Base-by-base conservation (phyloP, 352 stramenopile species). In the Pythium myriotylum region DNA sequence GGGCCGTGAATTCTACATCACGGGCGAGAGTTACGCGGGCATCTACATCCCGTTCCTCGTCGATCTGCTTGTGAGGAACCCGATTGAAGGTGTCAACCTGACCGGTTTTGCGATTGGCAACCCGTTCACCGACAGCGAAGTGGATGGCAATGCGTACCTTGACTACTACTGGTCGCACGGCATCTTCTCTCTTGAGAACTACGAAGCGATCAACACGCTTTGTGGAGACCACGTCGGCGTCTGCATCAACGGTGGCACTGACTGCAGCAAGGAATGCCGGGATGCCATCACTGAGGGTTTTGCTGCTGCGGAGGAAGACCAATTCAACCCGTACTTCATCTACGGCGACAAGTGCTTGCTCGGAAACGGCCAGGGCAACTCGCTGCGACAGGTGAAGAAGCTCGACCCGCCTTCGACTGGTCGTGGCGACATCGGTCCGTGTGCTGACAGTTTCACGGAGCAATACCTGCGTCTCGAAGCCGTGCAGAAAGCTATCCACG, bases 1-100 rank as follows among this genome's bases (percentile, higher is more conserved):
- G 41, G 68, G 74, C 47, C 85, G 85, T 42, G 69, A 88, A 17
- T 92, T 94, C 61, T 95, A 89, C 73, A 88, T 95, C 46, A 88
- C 85, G 9, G 86, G 86, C 13, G 86, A 95, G 59, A 90, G 77
- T 40, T 95, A 95, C 66, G 86, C 86, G 3, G 91, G 90, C 0
- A 91, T 97, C 72, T 97, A 98, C 81, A 92, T 97, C 55, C 89
- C 90, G 29, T 95, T 79, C 60, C 67, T 97, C 0, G 83, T 95
- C 6, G 65, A 93, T 43, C 59, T 82, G 20, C 64, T 97, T 26
- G 76, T 97, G 7, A 70, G 79, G 22, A 71, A 77, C 35, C 84
- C 83, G 19, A 77, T 91, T 32, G 35, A 68, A 23, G 74, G 65
- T n/a, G 81, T 95, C 6, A 90, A 90, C 54, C 67, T 95, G 37